Base-by-base conservation (phyloP, 2,329 filamentous ascomycete genomes). In the Ceratocystis huliohia region DNA sequence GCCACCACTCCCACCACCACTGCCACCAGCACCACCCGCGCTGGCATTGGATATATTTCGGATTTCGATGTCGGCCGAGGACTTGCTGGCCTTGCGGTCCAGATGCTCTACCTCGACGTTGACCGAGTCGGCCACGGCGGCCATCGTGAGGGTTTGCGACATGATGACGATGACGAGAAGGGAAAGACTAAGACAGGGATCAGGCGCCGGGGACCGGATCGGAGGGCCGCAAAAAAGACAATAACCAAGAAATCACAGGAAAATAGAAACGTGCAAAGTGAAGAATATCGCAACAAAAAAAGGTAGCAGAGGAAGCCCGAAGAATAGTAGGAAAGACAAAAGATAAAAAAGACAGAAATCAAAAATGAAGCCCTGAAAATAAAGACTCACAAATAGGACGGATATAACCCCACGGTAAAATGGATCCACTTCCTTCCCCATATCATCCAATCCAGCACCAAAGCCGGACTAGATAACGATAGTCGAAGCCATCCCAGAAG, bases 41-140 rank as follows among this genome's bases (percentile, higher is more conserved):
- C 15, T 28, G 28, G 53, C 28, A n/a, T 30, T 37, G 25, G 53
- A 59, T 59, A 59, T 33, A 30, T 33, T 59, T n/a, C 22, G 53
- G 28, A 59, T 59, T 10, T 59, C 53, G 28, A 59, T 59, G n/a
- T 59, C 53, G 25, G 53, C 28, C 13, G 53, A 97, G 68, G 97
- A 83, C 65, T 86, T 91, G 76, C 94, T 92, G 73, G 97, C 88
- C 77, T 95, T 92, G 65, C 53, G 50, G 7, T 68, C 67, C 17
- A 66, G 8, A 50, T 33, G 59, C 7, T 68, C 64, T 13, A 68
- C 61, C 45, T 68, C 67, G 33, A 67, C 66, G 22, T 59, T 65
- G 50, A 61, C 59, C 63, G 66, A 65, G 53, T 68, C 67, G 28
- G 59, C 45, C 50, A 68, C 64, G 33, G 67, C 66, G 15, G 64